Conservation (phyloP, 306 rosid species). For the Acacia confusa region DNA sequence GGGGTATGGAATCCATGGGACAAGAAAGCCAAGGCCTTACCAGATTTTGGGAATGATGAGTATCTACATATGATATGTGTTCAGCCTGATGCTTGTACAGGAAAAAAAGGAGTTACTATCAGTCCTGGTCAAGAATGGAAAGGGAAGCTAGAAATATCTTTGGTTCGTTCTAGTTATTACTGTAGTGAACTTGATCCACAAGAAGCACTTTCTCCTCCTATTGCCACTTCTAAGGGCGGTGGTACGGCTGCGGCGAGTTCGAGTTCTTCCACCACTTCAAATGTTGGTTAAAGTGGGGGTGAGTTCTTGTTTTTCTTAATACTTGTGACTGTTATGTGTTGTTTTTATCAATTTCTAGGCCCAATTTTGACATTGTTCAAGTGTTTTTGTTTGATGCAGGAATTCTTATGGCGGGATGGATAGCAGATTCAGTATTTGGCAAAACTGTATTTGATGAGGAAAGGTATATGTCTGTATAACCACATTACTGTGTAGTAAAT, state of each 20-base stretch:
- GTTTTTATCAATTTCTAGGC: neutral
- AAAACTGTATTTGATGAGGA: neutral
- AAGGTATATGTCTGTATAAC: neutral
- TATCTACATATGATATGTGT: constrained; percentile 74
- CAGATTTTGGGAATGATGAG: constrained; percentile 69
- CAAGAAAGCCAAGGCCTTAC: constrained; percentile 64
- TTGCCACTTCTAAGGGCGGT: neutral
- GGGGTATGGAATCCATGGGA: constrained; percentile 95
- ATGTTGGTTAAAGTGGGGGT: neutral
- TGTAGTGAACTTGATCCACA: constrained; percentile 78
- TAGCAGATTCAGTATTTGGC: neutral
- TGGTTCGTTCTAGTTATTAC: constrained; percentile 72
- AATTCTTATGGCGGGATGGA: constrained; percentile 1
- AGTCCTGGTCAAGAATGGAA: constrained; percentile 90
- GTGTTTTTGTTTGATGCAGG: neutral
- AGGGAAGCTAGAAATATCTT: constrained; percentile 75
- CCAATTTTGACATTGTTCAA: neutral
- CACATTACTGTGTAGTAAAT: neutral
- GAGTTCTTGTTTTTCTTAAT: no score
- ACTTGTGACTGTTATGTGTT: neutral
- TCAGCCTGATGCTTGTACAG: constrained; percentile 72
- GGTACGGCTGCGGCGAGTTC: neutral
- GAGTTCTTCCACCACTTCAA: neutral
- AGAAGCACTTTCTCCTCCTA: neutral
- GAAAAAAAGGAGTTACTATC: constrained; percentile 62